Percentiles rank a stretch among this genome's conserved stretches.
Conservation (phyloP, 2,329 filamentous ascomycete species). For the Podosphaera xanthii region DNA sequence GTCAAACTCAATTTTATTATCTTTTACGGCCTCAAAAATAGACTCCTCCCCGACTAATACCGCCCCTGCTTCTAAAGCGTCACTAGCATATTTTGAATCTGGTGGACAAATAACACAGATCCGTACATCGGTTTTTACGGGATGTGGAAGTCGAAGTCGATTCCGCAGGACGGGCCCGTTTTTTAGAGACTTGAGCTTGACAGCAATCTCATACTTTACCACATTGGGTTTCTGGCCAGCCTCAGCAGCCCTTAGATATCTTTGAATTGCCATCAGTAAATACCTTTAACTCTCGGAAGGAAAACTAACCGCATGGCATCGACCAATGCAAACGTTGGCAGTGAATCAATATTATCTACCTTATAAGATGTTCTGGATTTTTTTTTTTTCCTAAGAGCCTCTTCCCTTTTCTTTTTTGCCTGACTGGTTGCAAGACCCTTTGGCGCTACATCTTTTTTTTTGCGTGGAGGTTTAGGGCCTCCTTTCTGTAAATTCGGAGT, state of each 20-base stretch:
- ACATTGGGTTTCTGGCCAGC: conserved; percentile 53
- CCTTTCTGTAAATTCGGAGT: conserved; percentile 6
- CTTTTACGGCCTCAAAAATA: conserved; percentile 54
- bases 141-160: conserved; percentile 68
- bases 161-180: conserved; percentile 74
- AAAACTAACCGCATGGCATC: conserved; percentile 67
- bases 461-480: conserved; percentile 8
- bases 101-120: conserved; percentile 86
- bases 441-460: conserved; percentile 6
- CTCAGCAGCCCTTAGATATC: conserved; percentile 79
- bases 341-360: conserved; percentile 17
- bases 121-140: conserved; percentile 67
- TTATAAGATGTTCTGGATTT: conserved; percentile 15
- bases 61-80: conserved; percentile 59
- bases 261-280: conserved; percentile 18
- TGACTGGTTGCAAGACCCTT: conserved; percentile 6
- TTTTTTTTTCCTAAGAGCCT: conserved; percentile 13
- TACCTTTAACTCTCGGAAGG: not conserved
- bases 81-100: conserved; percentile 46
- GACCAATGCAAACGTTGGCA: conserved; percentile 54
- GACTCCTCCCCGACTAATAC: conserved; percentile 65
- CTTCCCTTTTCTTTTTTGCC: conserved; percentile 15
- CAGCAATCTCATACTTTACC: conserved; percentile 70
- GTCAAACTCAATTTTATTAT: conserved; percentile 66
- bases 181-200: conserved; percentile 64